These are phyloP conservation scores for Chrysosporium keratinophilum DNA, from an alignment of 2,329 filamentous ascomycete species.

Conservation along the genomic window DNA sequence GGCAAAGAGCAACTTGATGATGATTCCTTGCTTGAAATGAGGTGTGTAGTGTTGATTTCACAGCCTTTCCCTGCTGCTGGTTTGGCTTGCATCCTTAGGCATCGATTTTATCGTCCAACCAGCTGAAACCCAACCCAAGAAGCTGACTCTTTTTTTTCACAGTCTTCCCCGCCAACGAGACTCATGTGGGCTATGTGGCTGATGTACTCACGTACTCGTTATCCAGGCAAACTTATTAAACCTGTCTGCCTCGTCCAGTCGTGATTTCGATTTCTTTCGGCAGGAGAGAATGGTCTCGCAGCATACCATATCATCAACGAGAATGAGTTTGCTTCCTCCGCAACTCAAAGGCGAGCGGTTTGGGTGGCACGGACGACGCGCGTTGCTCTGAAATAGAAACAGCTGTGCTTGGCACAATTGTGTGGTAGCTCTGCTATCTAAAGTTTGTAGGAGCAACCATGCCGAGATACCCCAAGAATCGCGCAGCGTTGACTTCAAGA, in stretches of 20 bases:
- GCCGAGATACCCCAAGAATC: no score
- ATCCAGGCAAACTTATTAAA: constrained; percentile 2
- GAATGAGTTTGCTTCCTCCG: background rate
- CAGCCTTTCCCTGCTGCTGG: no score
- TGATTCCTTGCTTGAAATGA: no score
- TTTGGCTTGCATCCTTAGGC: no score
- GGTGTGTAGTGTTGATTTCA: no score
- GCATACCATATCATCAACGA: background rate
- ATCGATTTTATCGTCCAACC: no score
- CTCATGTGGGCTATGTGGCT: background rate
- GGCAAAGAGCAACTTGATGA: no score
- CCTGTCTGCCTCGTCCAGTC: background rate
- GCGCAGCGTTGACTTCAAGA: no score
- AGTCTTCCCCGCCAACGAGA: background rate
- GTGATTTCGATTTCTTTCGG: background rate
- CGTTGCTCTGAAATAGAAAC: constrained; percentile 2
- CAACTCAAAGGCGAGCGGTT: background rate
- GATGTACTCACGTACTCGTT: background rate
- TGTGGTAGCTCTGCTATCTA: background rate
- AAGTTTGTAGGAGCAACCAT: background rate
- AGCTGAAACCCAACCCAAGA: background rate
- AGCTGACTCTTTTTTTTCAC: background rate
- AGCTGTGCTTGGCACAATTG: background rate
- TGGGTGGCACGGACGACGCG: constrained; percentile 5
- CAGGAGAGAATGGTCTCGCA: background rate